Base-by-base conservation (phyloP, 495 filamentous ascomycete genomes). In the Penicillium canariense region DNA sequence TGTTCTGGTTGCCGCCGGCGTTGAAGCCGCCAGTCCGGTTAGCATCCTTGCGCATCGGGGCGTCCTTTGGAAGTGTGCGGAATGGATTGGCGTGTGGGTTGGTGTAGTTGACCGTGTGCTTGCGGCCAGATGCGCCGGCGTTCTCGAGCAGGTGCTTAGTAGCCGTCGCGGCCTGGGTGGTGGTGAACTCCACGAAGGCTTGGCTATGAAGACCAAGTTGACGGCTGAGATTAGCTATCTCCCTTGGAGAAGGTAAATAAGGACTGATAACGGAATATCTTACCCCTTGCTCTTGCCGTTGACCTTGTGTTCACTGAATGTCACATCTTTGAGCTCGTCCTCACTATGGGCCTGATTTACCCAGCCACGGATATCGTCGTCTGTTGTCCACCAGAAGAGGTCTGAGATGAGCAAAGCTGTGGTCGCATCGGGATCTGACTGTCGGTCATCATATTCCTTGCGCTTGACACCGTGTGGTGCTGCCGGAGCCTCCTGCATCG, bases 231-330 rank as follows among this genome's bases (percentile, higher is more conserved):
- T 46, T 20, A 46, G 43, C 43, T 9, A 4, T 18, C 40, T 30
- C 23, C 17, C 4, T 4, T 46, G 9, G n/a, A 14, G 9, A 30
- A 1, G 30, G 14, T 9, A 28, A 23, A 5, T 14, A 14, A 45
- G 3, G 3, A 42, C 14, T 34, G 17, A n/a, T 17, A 34, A 10
- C 10, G 17, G 20, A 48, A 36, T 8, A 18, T 43, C 86, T 60
- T 78, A 96, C 93, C 93, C 91, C 74, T 97, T 97, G 68, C 89
- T 94, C 71, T 98, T 98, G 50, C 94, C 94, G 62, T 98, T 98
- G 12, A 97, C 91, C 70, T 98, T 98, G 71, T 97, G 94, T 67
- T 98, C 94, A 56, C 87, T 96, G 62, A 97, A 97, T 1, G 92
- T 96, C 38, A 97, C 85, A 51, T 96, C 93, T 63, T 90, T 90